A percentile compares a stretch with the other conserved stretches of the same genome.
Conservation (phyloP, 805 yeast genomes). For the Ogataea ramenticola region DNA sequence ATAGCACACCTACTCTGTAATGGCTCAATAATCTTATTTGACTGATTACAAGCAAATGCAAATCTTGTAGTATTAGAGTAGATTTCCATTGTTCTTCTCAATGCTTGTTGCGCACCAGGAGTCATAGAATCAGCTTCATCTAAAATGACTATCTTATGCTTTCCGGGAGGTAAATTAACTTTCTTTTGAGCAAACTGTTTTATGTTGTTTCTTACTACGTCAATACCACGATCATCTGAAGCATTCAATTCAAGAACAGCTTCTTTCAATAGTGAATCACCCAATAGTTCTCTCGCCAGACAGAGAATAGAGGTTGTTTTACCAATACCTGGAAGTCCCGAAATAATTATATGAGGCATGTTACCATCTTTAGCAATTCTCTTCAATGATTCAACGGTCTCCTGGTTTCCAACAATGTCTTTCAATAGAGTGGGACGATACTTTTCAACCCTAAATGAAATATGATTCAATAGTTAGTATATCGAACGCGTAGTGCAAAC, state of each 20-base stretch:
- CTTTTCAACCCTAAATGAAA: slow-evolving; percentile 77
- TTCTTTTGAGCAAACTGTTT: slow-evolving; percentile 95
- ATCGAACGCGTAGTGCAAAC: background rate
- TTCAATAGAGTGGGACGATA: slow-evolving; percentile 74
- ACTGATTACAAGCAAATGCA: slow-evolving; percentile 97
- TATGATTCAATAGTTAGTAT: background rate
- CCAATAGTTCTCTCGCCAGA: slow-evolving; percentile 77
- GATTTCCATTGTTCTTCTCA: slow-evolving; percentile 91
- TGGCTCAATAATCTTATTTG: slow-evolving; percentile 93
- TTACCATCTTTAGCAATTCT: slow-evolving; percentile 89
- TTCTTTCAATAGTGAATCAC: slow-evolving; percentile 53
- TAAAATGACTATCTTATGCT: slow-evolving; percentile 86
- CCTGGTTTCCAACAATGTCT: slow-evolving; percentile 91
- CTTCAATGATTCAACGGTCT: slow-evolving; percentile 76
- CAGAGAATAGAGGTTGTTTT: slow-evolving; percentile 93
- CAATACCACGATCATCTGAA: slow-evolving; percentile 95
- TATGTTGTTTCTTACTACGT: slow-evolving; percentile 88
- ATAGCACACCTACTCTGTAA: slow-evolving; percentile 95
- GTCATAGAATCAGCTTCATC: slow-evolving; percentile 98
- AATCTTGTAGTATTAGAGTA: slow-evolving; percentile 94
- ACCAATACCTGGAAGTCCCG: slow-evolving; percentile 97
- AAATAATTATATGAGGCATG: slow-evolving; percentile 92
- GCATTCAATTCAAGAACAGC: slow-evolving; percentile 94
- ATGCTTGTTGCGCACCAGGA: slow-evolving; percentile 92
- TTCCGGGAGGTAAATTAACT: slow-evolving; percentile 77